Percentiles rank a stretch among this genome's conserved stretches.
Conservation (phyloP, 495 filamentous ascomycete species). For the Glonium stellatum region DNA sequence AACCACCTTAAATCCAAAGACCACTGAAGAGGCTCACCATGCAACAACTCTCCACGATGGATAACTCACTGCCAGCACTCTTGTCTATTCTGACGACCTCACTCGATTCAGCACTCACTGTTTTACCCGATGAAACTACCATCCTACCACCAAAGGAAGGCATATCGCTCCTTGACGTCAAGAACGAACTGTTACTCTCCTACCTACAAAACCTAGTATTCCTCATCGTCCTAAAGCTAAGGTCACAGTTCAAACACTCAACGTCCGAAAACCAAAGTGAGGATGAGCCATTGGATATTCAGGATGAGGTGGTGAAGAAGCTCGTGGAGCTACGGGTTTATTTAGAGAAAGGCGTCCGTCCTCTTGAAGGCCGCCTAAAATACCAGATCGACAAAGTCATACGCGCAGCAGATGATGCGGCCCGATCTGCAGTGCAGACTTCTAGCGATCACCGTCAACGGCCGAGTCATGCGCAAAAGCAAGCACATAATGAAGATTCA, state of each 20-base stretch:
- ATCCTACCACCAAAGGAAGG: slow-evolving; percentile 67
- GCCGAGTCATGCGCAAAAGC: slow-evolving; percentile 29
- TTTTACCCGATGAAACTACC: slow-evolving; percentile 46
- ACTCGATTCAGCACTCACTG: slow-evolving; percentile 25
- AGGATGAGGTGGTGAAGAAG: slow-evolving; percentile 64
- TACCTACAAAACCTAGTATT: slow-evolving; percentile 94
- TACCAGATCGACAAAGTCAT: slow-evolving; percentile 87
- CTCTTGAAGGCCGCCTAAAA: slow-evolving; percentile 82
- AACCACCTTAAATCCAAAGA: too few relatives aligned
- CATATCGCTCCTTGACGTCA: slow-evolving; percentile 88
- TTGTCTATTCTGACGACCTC: slow-evolving; percentile 26
- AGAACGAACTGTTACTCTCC: slow-evolving; percentile 90
- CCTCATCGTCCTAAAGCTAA: slow-evolving; percentile 73
- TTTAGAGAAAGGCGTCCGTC: slow-evolving; percentile 81
- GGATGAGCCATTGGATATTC: slow-evolving; percentile 37
- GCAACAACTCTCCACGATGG: slow-evolving; percentile 1
- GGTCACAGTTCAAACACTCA: slow-evolving; percentile 37
- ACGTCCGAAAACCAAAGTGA: slow-evolving; percentile 33
- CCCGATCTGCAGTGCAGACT: slow-evolving; percentile 14
- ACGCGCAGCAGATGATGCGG: slow-evolving; percentile 72
- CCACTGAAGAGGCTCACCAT: too few relatives aligned
- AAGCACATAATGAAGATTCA: slow-evolving; percentile 19
- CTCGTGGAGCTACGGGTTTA: slow-evolving; percentile 79
- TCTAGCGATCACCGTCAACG: slow-evolving; percentile 2
- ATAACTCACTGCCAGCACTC: slow-evolving; percentile 28